Evolutionary conservation across 768 basidiomycete species (phyloP).

Genomic region (Amyloporia xantha): DNA sequence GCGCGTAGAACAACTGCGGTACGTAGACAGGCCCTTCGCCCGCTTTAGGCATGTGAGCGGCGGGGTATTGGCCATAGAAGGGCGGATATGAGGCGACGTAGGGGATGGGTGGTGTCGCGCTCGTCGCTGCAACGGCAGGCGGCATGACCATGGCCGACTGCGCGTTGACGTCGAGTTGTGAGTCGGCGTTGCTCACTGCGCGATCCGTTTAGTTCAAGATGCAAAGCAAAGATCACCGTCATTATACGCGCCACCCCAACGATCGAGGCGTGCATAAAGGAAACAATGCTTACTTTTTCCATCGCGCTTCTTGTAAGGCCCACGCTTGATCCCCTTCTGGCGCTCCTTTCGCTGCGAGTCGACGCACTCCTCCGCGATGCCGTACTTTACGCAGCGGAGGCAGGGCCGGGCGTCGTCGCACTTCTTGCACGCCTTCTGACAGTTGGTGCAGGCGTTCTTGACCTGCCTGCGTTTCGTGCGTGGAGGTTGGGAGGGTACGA

Average conservation of each 20-base stretch:
- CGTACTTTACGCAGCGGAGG: slow-evolving; percentile 89
- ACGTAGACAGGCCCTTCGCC: slow-evolving; percentile 46
- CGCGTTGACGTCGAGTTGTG: not conserved
- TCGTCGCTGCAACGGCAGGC: slow-evolving; percentile 34
- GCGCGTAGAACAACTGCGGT: slow-evolving; percentile 42
- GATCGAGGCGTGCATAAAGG: slow-evolving; percentile 5
- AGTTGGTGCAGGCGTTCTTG: slow-evolving; percentile 88
- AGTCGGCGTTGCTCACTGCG: slow-evolving; percentile 44
- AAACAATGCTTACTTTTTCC: slow-evolving; percentile 63
- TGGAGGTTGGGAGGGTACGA: slow-evolving; percentile 39
- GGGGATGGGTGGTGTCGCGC: slow-evolving; percentile 40
- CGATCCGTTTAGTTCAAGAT: slow-evolving; percentile 30
- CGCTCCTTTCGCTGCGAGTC: slow-evolving; percentile 91
- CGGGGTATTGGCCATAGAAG: slow-evolving; percentile 50
- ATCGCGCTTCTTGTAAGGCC: slow-evolving; percentile 95
- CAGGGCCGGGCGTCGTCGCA: slow-evolving; percentile 91
- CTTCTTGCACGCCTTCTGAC: slow-evolving; percentile 89
- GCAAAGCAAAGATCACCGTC: slow-evolving; percentile 7
- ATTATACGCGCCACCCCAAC: slow-evolving; percentile 13
- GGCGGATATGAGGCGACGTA: slow-evolving; percentile 47
- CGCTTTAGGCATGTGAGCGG: slow-evolving; percentile 39
- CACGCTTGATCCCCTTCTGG: slow-evolving; percentile 80
- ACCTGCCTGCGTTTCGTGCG: slow-evolving; percentile 81
- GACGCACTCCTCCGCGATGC: slow-evolving; percentile 78
- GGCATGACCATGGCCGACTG: slow-evolving; percentile 31